Evolutionary conservation across 73 alveolate species (phyloP).

Genomic region (Stentor coeruleus): DNA sequence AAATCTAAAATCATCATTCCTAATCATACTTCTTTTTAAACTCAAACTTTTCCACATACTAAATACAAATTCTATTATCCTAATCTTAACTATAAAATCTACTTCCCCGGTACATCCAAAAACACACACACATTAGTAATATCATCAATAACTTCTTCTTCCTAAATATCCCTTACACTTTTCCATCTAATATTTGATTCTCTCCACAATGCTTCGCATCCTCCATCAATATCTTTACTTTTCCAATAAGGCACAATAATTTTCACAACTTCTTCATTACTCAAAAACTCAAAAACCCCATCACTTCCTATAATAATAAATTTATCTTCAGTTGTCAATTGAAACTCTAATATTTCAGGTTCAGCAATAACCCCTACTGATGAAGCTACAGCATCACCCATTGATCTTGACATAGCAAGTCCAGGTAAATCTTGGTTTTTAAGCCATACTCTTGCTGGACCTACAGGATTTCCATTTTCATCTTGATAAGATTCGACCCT

Average conservation of each 20-base stretch:
- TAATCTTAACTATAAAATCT: too few relatives aligned
- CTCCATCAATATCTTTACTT: conserved; percentile 30
- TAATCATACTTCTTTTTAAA: too few relatives aligned
- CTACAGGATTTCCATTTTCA: conserved; percentile 55
- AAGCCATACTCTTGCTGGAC: conserved; percentile 77
- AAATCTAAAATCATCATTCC: too few relatives aligned
- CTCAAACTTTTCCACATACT: too few relatives aligned
- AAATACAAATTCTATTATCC: too few relatives aligned
- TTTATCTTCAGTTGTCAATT: conserved; percentile 29
- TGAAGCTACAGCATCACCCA: conserved; percentile 90
- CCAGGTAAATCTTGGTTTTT: conserved; percentile 78
- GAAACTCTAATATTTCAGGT: conserved; percentile 40
- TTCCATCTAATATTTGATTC: conserved; percentile 38
- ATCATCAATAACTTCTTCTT: too few relatives aligned
- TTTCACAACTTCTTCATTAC: conserved; percentile 43
- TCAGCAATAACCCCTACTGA: conserved; percentile 80
- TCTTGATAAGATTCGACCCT: conserved; percentile 63
- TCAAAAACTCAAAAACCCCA: conserved; percentile 43
- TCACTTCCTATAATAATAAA: conserved; percentile 43
- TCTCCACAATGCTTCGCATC: conserved; percentile 32
- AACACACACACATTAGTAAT: too few relatives aligned
- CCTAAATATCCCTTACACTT: too few relatives aligned
- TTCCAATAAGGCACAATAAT: conserved; percentile 33
- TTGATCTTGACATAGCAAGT: conserved; percentile 93
- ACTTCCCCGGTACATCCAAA: too few relatives aligned